Conservation (phyloP, 2,329 filamentous ascomycete species). For the Cercospora sp. region DNA sequence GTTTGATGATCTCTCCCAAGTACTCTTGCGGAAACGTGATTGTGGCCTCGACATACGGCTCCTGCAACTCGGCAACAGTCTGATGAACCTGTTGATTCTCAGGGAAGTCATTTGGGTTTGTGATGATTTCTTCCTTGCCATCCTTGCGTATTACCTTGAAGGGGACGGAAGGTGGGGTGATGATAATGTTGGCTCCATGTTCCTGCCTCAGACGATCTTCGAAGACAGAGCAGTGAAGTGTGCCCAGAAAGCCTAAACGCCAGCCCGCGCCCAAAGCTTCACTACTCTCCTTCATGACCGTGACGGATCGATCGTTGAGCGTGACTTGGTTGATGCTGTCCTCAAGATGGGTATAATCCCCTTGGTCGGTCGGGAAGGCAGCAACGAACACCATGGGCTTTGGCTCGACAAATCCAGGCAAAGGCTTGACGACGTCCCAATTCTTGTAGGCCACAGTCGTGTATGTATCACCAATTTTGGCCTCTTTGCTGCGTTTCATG, state of each 20-base stretch:
- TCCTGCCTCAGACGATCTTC: constrained; percentile 93
- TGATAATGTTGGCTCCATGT: constrained; percentile 91
- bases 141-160: constrained; percentile 80
- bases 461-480: constrained; percentile 93
- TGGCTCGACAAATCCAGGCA: constrained; percentile 92
- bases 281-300: constrained; percentile 88
- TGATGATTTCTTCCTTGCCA: constrained; percentile 75
- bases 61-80: constrained; percentile 63
- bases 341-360: constrained; percentile 80
- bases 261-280: constrained; percentile 92
- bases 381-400: constrained; percentile 99
- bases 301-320: constrained; percentile 93
- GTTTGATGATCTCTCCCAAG: constrained; percentile 87
- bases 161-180: constrained; percentile 92
- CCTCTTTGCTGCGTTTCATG: constrained; percentile 95
- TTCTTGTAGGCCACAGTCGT: constrained; percentile 77
- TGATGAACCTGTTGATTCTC: constrained; percentile 62
- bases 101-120: constrained; percentile 86
- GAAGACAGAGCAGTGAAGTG: constrained; percentile 97
- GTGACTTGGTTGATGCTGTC: constrained; percentile 93
- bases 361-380: constrained; percentile 89
- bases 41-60: constrained; percentile 77
- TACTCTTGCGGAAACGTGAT: constrained; percentile 93
- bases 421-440: constrained; percentile 64
- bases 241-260: constrained; percentile 93